A percentile compares a stretch with the other conserved stretches of the same genome.
phyloP scores from a whole-genome alignment of 129 eudicot genomes.

The Silybum marianum region DNA sequence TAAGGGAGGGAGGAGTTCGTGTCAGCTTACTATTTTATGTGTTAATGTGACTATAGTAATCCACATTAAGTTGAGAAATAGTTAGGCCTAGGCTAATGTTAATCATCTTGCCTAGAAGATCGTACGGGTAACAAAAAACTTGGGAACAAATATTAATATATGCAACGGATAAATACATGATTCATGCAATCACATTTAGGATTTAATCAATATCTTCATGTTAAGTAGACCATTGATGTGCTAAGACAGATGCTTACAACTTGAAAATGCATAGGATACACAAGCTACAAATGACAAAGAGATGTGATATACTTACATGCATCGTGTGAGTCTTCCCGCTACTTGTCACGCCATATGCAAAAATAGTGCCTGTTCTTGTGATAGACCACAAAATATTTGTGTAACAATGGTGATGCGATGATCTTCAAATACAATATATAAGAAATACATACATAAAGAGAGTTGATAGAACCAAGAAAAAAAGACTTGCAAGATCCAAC shows the following conservation, averaged over 20 bases:
- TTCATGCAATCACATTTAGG: not conserved
- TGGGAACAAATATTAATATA: not conserved
- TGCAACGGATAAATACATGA: not conserved
- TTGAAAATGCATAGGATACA: not conserved
- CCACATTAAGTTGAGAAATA: not conserved
- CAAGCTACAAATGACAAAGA: not conserved
- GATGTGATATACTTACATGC: slow-evolving; percentile 56
- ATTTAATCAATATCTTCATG: not conserved
- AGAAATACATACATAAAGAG: not conserved
- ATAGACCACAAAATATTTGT: slow-evolving; percentile 8
- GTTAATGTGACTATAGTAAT: not conserved
- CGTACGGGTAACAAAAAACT: not conserved
- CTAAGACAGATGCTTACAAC: not conserved
- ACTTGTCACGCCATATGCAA: slow-evolving; percentile 93
- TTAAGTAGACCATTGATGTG: not conserved
- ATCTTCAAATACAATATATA: not conserved
- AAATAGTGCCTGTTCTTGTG: slow-evolving; percentile 62
- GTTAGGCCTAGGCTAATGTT: not conserved
- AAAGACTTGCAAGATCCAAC: not conserved
- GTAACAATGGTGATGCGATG: not conserved
- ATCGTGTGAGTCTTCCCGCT: slow-evolving; percentile 91
- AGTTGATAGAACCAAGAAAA: not conserved
- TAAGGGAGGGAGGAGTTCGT: not conserved
- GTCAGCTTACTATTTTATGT: not conserved
- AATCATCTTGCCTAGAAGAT: not conserved